Conservation (phyloP, 768 basidiomycete species). For the Boletus reticuloceps region DNA sequence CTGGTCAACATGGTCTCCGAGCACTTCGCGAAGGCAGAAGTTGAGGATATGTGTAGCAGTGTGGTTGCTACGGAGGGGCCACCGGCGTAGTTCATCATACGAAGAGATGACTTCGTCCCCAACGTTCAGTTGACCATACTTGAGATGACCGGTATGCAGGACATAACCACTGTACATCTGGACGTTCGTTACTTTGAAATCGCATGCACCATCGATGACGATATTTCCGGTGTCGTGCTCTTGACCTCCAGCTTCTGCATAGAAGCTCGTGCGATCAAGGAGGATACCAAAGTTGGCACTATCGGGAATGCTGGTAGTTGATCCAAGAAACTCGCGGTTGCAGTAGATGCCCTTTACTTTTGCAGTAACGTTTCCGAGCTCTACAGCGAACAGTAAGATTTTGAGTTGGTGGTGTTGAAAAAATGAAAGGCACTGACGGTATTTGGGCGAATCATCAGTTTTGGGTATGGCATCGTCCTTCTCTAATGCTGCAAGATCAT, state of each 20-base stretch:
- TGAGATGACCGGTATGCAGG: constrained; percentile 85
- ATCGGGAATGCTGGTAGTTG: constrained; percentile 66
- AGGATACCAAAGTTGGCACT: constrained; percentile 76
- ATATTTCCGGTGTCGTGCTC: constrained; percentile 96
- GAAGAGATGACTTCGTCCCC: constrained; percentile 83
- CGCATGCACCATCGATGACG: constrained; percentile 84
- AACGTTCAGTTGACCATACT: constrained; percentile 80
- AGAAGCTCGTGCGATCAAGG: constrained; percentile 92
- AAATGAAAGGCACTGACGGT: constrained; percentile 51
- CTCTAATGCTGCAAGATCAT: constrained; percentile 87
- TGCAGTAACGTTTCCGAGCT: constrained; percentile 72
- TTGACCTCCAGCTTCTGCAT: constrained; percentile 96
- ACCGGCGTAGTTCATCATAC: constrained; percentile 94
- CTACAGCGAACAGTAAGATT: constrained; percentile 38
- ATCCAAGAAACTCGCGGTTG: constrained; percentile 67
- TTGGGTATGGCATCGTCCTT: constrained; percentile 75
- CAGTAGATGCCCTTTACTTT: constrained; percentile 83
- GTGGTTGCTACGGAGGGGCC: constrained; percentile 97
- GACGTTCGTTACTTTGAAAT: constrained; percentile 92
- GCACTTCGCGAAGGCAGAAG: constrained; percentile 85
- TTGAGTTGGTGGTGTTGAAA: neutral
- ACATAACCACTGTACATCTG: constrained; percentile 96
- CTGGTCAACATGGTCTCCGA: constrained; percentile 98
- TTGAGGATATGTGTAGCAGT: constrained; percentile 99
- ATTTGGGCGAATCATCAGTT: constrained; percentile 92